Conservation (phyloP, 768 basidiomycete species). For the Artomyces pyxidatus region DNA sequence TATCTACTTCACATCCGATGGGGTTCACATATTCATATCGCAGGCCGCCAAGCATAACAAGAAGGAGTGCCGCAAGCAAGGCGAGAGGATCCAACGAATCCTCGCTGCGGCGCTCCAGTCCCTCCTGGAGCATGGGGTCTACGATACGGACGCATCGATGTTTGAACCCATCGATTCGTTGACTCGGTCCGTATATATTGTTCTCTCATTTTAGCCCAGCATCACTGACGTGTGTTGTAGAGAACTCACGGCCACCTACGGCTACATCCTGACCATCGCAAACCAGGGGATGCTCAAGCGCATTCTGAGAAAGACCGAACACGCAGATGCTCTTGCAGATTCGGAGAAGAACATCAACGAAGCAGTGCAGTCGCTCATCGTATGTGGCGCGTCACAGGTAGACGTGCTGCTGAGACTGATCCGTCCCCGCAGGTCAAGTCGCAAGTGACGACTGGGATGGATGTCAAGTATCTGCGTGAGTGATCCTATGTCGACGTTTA, state of each 20-base stretch:
- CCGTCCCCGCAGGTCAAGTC: not conserved
- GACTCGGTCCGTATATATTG: not conserved
- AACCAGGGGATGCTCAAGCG: not conserved
- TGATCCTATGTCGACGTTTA: not conserved
- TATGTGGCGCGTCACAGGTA: not conserved
- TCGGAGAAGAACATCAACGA: not conserved
- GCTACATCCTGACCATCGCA: not conserved
- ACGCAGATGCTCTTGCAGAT: not conserved
- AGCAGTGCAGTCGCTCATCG: not conserved
- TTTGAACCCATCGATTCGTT: not conserved
- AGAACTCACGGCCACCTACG: not conserved
- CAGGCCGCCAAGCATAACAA: slow-evolving; percentile 13
- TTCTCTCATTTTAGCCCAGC: not conserved
- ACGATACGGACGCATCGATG: not conserved
- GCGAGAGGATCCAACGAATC: slow-evolving; percentile 6
- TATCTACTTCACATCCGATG: no score
- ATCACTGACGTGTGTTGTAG: not conserved
- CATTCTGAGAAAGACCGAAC: not conserved
- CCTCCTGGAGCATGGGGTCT: slow-evolving; percentile 1
- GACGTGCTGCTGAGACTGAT: not conserved
- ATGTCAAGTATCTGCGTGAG: not conserved
- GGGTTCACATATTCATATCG: no score
- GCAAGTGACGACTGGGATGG: not conserved
- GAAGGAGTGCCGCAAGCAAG: slow-evolving; percentile 9
- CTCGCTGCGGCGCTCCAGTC: slow-evolving; percentile 4